Conservation (phyloP, 371 early-diverging fungal genomes). For the Apophysomyces ossiformis region DNA sequence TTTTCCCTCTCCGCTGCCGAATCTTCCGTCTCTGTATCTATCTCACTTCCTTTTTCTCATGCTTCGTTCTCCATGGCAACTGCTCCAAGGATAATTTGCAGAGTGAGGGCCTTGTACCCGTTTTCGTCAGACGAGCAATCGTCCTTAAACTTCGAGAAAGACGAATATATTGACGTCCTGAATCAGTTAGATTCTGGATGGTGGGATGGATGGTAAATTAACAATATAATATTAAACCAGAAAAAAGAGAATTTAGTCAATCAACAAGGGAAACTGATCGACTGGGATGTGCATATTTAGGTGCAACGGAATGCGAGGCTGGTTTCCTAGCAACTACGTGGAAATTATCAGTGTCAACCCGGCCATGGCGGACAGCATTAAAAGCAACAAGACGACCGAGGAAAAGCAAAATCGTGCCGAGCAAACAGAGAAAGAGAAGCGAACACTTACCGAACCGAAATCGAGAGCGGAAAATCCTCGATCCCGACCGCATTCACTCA, state of each 20-base stretch:
- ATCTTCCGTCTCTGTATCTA: not conserved
- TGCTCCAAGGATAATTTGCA: conserved; percentile 38
- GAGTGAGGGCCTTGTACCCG: conserved; percentile 73
- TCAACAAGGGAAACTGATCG: not conserved
- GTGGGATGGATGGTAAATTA: conserved; percentile 83
- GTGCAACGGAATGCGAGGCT: conserved; percentile 74
- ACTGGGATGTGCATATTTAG: conserved; percentile 15
- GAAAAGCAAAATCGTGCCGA: not conserved
- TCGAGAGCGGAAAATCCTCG: not conserved
- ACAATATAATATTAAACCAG: not conserved
- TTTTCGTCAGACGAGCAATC: conserved; percentile 74
- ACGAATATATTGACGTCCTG: conserved; percentile 85
- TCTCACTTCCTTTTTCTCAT: conserved; percentile 13
- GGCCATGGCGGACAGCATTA: conserved; percentile 1
- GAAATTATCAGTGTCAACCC: conserved; percentile 38
- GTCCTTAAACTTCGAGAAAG: conserved; percentile 79
- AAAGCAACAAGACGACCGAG: not conserved
- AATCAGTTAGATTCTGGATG: conserved; percentile 87
- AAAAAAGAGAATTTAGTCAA: not conserved
- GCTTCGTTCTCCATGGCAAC: conserved; percentile 23
- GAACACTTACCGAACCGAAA: not conserved
- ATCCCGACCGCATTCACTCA: conserved; percentile 18
- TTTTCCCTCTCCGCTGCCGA: conserved; percentile 9
- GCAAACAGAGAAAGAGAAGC: not conserved
- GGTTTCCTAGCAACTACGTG: conserved; percentile 93